phyloP scores from a whole-genome alignment of 2,329 filamentous ascomycete genomes.

The Zopfia rhizophila region DNA sequence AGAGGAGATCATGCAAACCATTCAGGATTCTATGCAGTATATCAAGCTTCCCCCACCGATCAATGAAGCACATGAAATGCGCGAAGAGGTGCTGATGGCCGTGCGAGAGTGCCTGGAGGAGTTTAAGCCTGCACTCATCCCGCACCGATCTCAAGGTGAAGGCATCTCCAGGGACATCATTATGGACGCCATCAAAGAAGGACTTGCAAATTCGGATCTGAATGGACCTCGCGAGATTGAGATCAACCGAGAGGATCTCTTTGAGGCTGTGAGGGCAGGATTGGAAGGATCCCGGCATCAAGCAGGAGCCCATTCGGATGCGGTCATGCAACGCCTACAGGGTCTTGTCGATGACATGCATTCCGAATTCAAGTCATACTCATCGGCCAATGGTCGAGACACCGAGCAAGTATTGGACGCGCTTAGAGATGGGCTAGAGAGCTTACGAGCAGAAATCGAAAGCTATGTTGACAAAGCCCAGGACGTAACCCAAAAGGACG shows the following conservation, averaged over 20 bases:
- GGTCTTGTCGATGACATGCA: constrained; percentile 70
- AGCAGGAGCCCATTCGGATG: constrained; percentile 65
- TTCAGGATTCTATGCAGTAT: constrained; percentile 85
- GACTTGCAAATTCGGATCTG: constrained; percentile 61
- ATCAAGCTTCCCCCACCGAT: constrained; percentile 80
- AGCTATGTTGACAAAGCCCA: constrained; percentile 78
- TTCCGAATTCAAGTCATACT: constrained; percentile 78
- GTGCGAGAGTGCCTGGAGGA: constrained; percentile 89
- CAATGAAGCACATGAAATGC: constrained; percentile 74
- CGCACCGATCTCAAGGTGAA: constrained; percentile 55
- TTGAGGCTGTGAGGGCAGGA: constrained; percentile 66
- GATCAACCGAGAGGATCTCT: constrained; percentile 63
- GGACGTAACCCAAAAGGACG: constrained; percentile 77
- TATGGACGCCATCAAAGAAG: constrained; percentile 68
- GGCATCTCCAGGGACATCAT: constrained; percentile 65
- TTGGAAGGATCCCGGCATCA: constrained; percentile 64
- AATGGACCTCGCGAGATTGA: constrained; percentile 56
- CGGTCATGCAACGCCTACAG: constrained; percentile 69
- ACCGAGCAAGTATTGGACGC: constrained; percentile 90
- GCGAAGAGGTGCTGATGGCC: constrained; percentile 84
- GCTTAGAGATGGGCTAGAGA: constrained; percentile 86
- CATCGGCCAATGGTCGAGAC: constrained; percentile 79
- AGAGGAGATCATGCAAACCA: constrained; percentile 85
- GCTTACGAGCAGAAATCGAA: constrained; percentile 82
- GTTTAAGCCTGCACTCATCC: constrained; percentile 66